Conservation (phyloP, 192 early-diverging fungal genomes). For the Backusella morwellensis region DNA sequence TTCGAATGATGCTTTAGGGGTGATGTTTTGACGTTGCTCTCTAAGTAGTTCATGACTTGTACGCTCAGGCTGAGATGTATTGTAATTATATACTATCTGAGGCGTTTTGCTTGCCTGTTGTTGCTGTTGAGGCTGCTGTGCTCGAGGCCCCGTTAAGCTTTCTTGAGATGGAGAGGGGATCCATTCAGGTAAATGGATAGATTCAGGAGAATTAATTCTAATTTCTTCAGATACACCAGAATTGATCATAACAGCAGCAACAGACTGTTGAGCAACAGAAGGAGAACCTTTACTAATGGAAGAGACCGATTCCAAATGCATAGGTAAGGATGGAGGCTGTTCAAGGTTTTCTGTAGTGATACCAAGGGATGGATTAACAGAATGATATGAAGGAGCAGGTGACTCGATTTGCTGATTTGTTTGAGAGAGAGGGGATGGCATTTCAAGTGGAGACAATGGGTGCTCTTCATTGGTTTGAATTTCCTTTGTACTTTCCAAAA, state of each 20-base stretch:
- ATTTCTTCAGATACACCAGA: constrained; percentile 2
- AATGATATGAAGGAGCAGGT: not conserved
- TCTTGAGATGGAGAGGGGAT: not conserved
- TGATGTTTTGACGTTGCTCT: not conserved
- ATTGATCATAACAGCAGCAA: constrained; percentile 1
- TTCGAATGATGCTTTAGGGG: not conserved
- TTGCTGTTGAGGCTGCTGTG: not conserved
- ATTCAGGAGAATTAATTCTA: not conserved
- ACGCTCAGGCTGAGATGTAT: not conserved
- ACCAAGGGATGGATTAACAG: not conserved
- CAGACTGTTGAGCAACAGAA: constrained; percentile 3
- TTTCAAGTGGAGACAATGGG: not conserved
- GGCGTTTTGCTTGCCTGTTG: not conserved
- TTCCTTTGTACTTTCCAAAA: not conserved
- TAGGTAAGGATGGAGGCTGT: not conserved
- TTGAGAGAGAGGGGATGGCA: not conserved
- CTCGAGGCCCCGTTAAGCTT: not conserved
- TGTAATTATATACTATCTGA: constrained; percentile 4
- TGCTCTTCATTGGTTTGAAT: not conserved
- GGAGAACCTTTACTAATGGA: not conserved
- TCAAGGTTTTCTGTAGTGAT: not conserved
- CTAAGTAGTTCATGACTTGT: not conserved
- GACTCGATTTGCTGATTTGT: not conserved
- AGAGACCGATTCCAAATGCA: not conserved
- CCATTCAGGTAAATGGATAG: not conserved